Evolutionary conservation across 768 basidiomycete species (phyloP), one percentile per base, ranked within the genome.

Genomic region (Rubroboletus pulcherrimus): DNA sequence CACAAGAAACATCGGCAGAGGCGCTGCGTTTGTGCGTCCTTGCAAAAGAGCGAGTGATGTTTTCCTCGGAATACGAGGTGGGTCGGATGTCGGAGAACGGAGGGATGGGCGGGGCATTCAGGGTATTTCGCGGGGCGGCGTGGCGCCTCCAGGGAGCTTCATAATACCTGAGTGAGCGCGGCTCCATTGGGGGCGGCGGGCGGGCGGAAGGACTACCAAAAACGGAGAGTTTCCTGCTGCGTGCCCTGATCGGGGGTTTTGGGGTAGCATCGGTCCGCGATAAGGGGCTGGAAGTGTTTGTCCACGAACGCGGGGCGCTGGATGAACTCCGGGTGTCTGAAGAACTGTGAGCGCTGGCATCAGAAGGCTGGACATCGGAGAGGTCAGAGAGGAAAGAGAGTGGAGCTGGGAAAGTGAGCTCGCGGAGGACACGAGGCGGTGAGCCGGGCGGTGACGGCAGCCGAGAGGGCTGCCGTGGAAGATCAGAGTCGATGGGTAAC

Each of bases 331-430:
- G 57, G 8, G 9, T 31, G 5, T 55, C 53, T 3, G 58, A 53
- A 6, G 49, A 41, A 19, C 38, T 55, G 38, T 61, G 52, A 2
- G 40, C 49, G 39, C 41, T 48, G 37, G 54, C 19, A 46, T 59
- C 59, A 7, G 62, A 53, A 14, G 56, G 10, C 7, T 47, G 55
- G 21, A 33, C 41, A 19, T 67, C 59, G n/a, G 56, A 40, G 11
- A 57, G 29, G 24, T 72, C 63, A 6, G 68, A 59, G 3, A 47
- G 55, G 57, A 80, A 82, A 14, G 85, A 85, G 5, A 92, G 75
- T 0, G 90, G 90, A 7, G 87, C 81, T 24, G 90, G 90, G 68
- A 91, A 91, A 9, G 78, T 81, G 54, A 92, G 78, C 59, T 89
- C 83, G 44, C 84, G 75, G 38, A 75, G 67, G 38, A 57, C 68